Base-by-base conservation (phyloP, 73 alveolate genomes). In the Uronychia binucleata region DNA sequence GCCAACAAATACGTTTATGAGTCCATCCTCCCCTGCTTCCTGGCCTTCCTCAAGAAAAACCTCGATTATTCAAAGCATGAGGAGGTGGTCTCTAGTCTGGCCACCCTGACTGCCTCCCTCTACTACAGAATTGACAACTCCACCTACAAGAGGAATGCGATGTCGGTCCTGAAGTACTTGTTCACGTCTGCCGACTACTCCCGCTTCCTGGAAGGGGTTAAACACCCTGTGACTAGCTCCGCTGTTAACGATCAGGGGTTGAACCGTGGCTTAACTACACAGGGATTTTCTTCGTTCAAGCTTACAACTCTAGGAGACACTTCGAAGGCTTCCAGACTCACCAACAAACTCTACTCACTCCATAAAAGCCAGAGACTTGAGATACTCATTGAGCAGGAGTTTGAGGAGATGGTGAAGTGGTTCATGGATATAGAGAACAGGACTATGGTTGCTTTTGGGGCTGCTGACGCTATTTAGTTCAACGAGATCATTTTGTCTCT, bases 331-430 rank as follows among this genome's bases (percentile, higher is more conserved):
- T 31, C 57, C 11, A 28, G 46, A 28, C 83, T 85, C 30, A 25
- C 86, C 19, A 1, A 60, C 1, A 85, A 35, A 35, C 60, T 85
- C 1, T 8, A 32, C 1, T 8, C 31, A 14, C 34, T 85, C 5
- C 0, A n/a, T 0, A 31, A 77, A 0, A 35, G 60, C 29, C 31
- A 85, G 57, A 77, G 77, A 27, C 29, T 85, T 29, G 77, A 57
- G 59, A 34, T 33, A 26, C 27, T 29, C 28, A 46, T 88, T 30
- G 94, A 88, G 35, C 59, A 34, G 34, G 94, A 88, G 58, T 88
- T 88, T 78, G 94, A 82, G 33, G 75, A 58, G 34, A n/a, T 88
- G 76, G 94, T 88, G 28, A 32, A 28, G 13, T 88, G 94, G 94
- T 82, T 82, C n/a, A 58, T 82, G 0, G 59, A 88, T 58, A 81